A percentile compares a stretch with the other conserved stretches of the same genome.
Conservation (phyloP, 176 grass and related monocot genomes). For the Puccinellia tenuiflora region DNA sequence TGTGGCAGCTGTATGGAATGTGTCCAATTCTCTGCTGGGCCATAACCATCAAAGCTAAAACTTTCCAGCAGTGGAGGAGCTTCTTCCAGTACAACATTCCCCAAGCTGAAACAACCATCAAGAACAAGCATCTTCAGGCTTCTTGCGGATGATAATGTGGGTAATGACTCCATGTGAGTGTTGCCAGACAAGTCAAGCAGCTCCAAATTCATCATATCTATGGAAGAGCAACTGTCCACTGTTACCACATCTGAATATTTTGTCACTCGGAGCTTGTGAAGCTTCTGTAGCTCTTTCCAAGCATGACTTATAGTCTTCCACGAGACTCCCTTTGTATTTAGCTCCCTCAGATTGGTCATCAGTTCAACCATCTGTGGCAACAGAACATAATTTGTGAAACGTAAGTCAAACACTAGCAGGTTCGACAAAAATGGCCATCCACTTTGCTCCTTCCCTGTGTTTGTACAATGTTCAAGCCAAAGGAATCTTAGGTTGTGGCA, state of each 20-base stretch:
- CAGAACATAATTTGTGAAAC: background rate
- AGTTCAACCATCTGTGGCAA: background rate
- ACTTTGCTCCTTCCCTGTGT: background rate
- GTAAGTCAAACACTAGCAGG: background rate
- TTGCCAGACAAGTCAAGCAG: background rate
- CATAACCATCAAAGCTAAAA: slow-evolving; percentile 4
- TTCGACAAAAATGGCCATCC: background rate
- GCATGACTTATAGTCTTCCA: background rate
- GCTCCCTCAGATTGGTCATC: slow-evolving; percentile 10
- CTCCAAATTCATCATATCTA: background rate
- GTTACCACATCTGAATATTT: background rate
- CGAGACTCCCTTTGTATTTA: background rate
- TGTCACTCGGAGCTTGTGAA: background rate
- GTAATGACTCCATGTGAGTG: background rate
- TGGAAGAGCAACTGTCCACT: background rate
- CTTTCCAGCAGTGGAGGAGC: background rate
- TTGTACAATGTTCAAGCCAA: slow-evolving; percentile 8
- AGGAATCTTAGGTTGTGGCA: slow-evolving; percentile 25
- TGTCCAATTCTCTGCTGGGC: background rate
- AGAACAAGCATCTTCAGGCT: background rate
- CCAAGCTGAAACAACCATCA: slow-evolving; percentile 8
- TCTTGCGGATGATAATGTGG: background rate
- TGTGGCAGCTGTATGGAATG: background rate
- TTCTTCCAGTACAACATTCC: background rate
- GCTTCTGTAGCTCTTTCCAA: background rate